Evolutionary conservation across 192 early-diverging fungal genomes (phyloP), one percentile per base, ranked within the genome.

Genomic region (Coemansia sp.): DNA sequence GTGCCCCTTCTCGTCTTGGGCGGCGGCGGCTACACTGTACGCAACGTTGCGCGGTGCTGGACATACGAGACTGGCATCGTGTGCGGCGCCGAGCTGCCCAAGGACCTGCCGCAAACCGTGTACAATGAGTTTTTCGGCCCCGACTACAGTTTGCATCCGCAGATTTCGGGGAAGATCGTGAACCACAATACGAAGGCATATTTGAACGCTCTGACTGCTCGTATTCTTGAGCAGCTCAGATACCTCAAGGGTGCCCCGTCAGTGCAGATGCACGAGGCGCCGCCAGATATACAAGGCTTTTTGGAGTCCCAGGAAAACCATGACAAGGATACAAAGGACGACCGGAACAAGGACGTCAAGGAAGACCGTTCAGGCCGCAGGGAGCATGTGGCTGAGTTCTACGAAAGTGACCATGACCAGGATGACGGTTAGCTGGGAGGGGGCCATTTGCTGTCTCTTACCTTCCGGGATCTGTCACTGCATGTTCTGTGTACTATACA

Each of bases 11-110:
- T 99, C 63, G 87, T 98, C 22, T 83, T 99, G 23, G 97, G 97
- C 46, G 97, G 97, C 7, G 97, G 97, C 43, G 97, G 97, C 11
- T 99, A 99, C 66, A 99, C 95, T 0, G 93, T 97, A 66, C 85
- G 93, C n/a, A 99, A 99, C 67, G 97, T 99, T 2, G 89, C 93
- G 10, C 77, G 96, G 34, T 91, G 93, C 25, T 99, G 97, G 97
- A 90, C 93, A 0, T 95, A 94, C 71, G 96, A 98, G 74, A 99
- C 96, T 7, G 90, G 90, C 8, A 84, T 95, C 8, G 86, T 93
- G 3, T 85, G 95, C 13, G 92, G 91, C 66, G 75, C 86, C 3
- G 89, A 91, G 14, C 81, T 97, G 10, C 83, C 85, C 9, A 81
- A 91, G 34, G 87, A 88, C 23, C 73, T 99, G 9, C 94, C 94